Evolutionary conservation across 495 filamentous ascomycete genomes (phyloP), one percentile per base, ranked within the genome.

Genomic region (Haplographium delicatum): DNA sequence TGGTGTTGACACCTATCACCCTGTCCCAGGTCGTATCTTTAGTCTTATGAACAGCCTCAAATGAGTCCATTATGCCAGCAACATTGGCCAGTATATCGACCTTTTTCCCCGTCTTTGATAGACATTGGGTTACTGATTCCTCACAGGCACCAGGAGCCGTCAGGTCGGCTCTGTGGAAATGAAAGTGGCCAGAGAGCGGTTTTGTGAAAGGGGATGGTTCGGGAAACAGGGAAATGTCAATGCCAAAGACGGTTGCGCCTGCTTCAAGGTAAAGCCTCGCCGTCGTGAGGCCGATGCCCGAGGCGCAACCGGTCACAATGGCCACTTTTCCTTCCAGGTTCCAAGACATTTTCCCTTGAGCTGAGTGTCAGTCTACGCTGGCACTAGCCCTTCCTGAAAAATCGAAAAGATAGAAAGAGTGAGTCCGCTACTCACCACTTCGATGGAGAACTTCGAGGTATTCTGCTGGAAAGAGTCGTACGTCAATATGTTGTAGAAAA

Each of bases 81-180:
- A 70, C 56, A 43, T 72, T 73, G 33, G 70, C 50, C 10, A 73
- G 58, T 15, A 65, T 64, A 46, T 72, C 67, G 13, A 72, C 59
- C 18, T 51, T 59, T 7, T 37, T n/a, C n/a, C n/a, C n/a, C n/a
- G n/a, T n/a, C 37, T 54, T 47, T 8, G 38, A 43, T 42, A 61
- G 24, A 22, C 60, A 65, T 15, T 62, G 60, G 19, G 57, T 41
- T 0, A 70, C 60, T 5, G 54, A 63, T 42, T 70, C 61, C 30
- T 67, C 61, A 22, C 50, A 56, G n/a, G 48, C 62, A 0, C 60
- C 64, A 9, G 47, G 31, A 6, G 31, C 38, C 16, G 53, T 54
- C 10, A 72, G 37, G 47, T 72, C 65, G 2, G 48, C 59, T 8
- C 54, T 24, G 42, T 65, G 61, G 55, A 70, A 70, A n/a, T n/a